Evolutionary conservation across 2,329 filamentous ascomycete genomes (phyloP).

Genomic region (Sclerotinia sclerotiorum): DNA sequence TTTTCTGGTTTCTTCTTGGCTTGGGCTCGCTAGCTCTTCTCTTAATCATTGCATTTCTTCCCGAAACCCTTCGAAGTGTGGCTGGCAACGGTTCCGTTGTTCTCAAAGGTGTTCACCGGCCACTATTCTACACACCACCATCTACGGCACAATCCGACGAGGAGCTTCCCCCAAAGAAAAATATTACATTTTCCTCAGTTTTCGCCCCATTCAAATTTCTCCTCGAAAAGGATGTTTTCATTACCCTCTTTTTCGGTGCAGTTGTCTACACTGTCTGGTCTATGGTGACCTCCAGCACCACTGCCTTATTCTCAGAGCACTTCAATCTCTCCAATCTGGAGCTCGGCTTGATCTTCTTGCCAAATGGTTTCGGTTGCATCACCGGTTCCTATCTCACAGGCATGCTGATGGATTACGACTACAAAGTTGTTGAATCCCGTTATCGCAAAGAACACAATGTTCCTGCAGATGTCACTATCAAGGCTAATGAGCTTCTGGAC

Average conservation of each 20-base stretch:
- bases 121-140: slow-evolving; percentile 40
- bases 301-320: slow-evolving; percentile 42
- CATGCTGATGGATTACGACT: slow-evolving; percentile 45
- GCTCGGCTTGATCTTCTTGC: slow-evolving; percentile 39
- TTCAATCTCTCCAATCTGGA: slow-evolving; percentile 45
- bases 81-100: slow-evolving; percentile 34
- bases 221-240: slow-evolving; percentile 48
- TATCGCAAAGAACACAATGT: slow-evolving; percentile 34
- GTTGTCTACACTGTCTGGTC: slow-evolving; percentile 17
- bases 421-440: slow-evolving; percentile 39
- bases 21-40: slow-evolving; percentile 42
- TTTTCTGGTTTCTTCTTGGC: slow-evolving; percentile 52
- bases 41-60: slow-evolving; percentile 34
- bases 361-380: slow-evolving; percentile 28
- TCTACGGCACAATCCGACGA: slow-evolving; percentile 29
- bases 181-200: slow-evolving; percentile 41
- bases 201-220: slow-evolving; percentile 46
- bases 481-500: slow-evolving; percentile 40
- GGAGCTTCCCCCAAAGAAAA: slow-evolving; percentile 30
- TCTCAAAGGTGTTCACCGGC: slow-evolving; percentile 43
- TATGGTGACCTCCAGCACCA: slow-evolving; percentile 41
- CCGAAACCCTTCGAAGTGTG: slow-evolving; percentile 34
- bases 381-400: slow-evolving; percentile 44
- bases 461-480: slow-evolving; percentile 33
- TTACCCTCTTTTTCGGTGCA: slow-evolving; percentile 39